A percentile compares a stretch with the other conserved stretches of the same genome.
Conservation (phyloP, 768 basidiomycete species). For the Trametes cubensis region DNA sequence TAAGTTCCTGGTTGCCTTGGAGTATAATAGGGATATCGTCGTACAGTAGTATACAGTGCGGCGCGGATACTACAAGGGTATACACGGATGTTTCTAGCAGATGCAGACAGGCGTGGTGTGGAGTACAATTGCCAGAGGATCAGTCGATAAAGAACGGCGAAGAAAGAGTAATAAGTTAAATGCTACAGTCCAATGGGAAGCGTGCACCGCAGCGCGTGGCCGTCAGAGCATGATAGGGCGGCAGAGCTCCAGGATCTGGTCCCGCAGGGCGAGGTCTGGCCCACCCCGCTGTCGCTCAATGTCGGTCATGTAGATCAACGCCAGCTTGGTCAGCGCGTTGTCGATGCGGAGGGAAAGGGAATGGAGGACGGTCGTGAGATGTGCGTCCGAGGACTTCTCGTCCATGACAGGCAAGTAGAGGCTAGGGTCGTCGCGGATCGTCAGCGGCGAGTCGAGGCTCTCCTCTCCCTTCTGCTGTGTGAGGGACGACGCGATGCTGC, state of each 20-base stretch:
- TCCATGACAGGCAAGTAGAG: conserved; percentile 72
- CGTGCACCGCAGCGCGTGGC: background rate
- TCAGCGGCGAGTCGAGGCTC: conserved; percentile 10
- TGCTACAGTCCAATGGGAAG: conserved; percentile 1
- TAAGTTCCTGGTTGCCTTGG: background rate
- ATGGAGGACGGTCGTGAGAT: conserved; percentile 76
- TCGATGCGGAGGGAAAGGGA: conserved; percentile 75
- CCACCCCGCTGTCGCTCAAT: conserved; percentile 15
- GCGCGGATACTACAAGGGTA: conserved; percentile 22
- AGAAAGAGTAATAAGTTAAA: conserved; percentile 18
- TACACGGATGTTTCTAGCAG: conserved; percentile 22
- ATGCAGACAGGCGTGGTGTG: conserved; percentile 6
- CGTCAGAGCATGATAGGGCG: conserved; percentile 16
- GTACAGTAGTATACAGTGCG: conserved; percentile 19
- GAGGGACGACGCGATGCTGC: conserved; percentile 42
- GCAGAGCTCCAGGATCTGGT: conserved; percentile 21
- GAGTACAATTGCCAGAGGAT: conserved; percentile 13
- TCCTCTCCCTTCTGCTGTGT: conserved; percentile 26
- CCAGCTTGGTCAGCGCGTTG: conserved; percentile 51
- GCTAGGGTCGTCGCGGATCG: conserved; percentile 55
- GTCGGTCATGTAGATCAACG: conserved; percentile 24
- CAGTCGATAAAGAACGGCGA: background rate
- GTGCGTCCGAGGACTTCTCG: conserved; percentile 63
- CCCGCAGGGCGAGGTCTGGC: conserved; percentile 19
- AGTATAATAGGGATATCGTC: conserved; percentile 11